Percentiles rank a stretch among this genome's conserved stretches.
Conservation (phyloP, 169 alveolate species). For the Gregarina niphandrodes region DNA sequence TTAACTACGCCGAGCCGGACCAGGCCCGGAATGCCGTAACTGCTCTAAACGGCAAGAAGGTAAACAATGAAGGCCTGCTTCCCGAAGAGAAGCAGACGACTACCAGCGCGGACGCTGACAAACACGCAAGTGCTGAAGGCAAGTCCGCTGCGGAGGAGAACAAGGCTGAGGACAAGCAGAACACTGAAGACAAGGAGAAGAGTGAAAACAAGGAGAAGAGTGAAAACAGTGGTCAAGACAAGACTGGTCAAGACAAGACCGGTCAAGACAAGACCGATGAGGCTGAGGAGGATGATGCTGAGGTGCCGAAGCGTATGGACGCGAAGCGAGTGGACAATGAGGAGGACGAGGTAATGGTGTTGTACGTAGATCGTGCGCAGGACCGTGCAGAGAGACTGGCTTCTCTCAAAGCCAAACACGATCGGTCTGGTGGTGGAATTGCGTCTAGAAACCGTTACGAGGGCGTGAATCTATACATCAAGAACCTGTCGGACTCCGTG, state of each 20-base stretch:
- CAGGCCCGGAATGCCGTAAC: slow-evolving; percentile 62
- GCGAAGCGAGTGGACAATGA: not conserved
- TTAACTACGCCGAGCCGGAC: slow-evolving; percentile 48
- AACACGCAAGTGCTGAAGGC: slow-evolving; percentile 1
- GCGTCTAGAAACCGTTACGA: slow-evolving; percentile 18
- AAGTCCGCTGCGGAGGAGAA: not conserved
- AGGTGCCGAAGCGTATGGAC: slow-evolving; percentile 1
- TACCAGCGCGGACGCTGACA: not conserved
- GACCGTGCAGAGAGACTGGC: slow-evolving; percentile 58
- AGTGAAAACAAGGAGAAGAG: slow-evolving; percentile 1
- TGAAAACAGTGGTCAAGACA: slow-evolving; percentile 5
- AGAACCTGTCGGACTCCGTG: slow-evolving; percentile 59
- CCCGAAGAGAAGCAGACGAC: slow-evolving; percentile 2
- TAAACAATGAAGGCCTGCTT: slow-evolving; percentile 27
- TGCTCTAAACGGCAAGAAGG: slow-evolving; percentile 43
- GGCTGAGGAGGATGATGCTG: not conserved
- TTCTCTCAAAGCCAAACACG: slow-evolving; percentile 49
- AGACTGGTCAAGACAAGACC: not conserved
- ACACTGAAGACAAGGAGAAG: not conserved
- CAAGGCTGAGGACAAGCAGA: slow-evolving; percentile 6
- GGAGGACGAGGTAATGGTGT: slow-evolving; percentile 1
- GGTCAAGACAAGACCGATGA: not conserved
- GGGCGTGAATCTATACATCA: slow-evolving; percentile 65
- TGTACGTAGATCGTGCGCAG: slow-evolving; percentile 58
- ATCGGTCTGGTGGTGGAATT: slow-evolving; percentile 26